These are phyloP conservation scores for Neospora caninum DNA, from an alignment of 169 alveolate species.

Conservation along the genomic window DNA sequence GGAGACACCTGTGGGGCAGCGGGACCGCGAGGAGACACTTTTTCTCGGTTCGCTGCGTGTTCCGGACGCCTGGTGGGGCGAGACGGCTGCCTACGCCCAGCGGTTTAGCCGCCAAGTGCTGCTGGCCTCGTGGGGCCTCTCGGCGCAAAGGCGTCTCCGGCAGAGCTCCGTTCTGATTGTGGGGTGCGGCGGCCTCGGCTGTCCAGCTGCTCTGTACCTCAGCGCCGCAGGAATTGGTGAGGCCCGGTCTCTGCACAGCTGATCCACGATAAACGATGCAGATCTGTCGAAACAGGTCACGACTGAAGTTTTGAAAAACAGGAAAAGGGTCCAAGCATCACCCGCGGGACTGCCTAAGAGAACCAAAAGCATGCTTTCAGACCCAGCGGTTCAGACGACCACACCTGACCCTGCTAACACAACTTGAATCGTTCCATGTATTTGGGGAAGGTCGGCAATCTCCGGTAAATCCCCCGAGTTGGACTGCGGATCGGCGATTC, in stretches of 20 bases:
- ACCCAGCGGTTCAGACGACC: no score
- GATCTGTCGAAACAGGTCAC: neutral
- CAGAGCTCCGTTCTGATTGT: slow-evolving; percentile 91
- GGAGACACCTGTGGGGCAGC: neutral
- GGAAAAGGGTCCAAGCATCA: no score
- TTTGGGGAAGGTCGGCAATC: no score
- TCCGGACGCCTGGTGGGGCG: slow-evolving; percentile 4
- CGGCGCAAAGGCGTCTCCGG: slow-evolving; percentile 81
- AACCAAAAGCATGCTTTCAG: no score
- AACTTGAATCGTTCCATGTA: no score
- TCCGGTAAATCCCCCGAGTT: no score
- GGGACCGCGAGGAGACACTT: neutral
- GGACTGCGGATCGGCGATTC: no score
- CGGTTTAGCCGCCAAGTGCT: slow-evolving; percentile 87
- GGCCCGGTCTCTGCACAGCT: no score
- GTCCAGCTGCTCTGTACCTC: slow-evolving; percentile 93
- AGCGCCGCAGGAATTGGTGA: slow-evolving; percentile 97
- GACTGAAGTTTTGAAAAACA: neutral
- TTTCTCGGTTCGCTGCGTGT: neutral
- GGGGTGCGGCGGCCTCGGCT: slow-evolving; percentile 99
- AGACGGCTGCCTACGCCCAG: neutral
- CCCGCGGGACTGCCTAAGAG: no score
- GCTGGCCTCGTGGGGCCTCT: slow-evolving; percentile 81
- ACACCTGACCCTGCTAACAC: no score
- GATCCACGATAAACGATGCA: no score